A percentile compares a stretch with the other conserved stretches of the same genome.
phyloP scores from a whole-genome alignment of 2,329 filamentous ascomycete species.

The Apiospora phragmitis region DNA sequence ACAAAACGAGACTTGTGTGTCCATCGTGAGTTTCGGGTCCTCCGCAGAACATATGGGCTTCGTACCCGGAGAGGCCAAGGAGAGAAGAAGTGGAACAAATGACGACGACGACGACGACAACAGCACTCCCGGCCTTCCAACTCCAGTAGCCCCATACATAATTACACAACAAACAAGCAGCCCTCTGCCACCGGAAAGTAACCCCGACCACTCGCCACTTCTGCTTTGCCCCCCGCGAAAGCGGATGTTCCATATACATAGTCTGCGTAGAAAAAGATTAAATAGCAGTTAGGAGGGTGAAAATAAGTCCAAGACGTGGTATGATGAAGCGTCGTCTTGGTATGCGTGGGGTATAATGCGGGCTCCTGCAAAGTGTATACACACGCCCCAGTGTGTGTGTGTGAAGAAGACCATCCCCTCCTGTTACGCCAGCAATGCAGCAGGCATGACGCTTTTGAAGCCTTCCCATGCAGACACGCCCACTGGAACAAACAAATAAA shows the following conservation, averaged over 20 bases:
- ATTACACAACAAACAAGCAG: not conserved
- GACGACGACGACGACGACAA: not conserved
- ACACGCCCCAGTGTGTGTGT: not conserved
- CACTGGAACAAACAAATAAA: not conserved
- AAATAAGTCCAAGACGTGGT: not conserved
- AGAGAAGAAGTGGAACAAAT: not conserved
- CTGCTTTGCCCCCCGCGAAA: not conserved
- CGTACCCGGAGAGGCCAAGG: not conserved
- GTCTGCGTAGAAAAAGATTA: not conserved
- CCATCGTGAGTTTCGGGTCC: not conserved
- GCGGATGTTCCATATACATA: not conserved
- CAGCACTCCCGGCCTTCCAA: not conserved
- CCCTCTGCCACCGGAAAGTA: not conserved
- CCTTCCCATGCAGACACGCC: not conserved
- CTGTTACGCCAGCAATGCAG: not conserved
- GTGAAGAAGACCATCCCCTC: not conserved
- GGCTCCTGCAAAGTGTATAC: not conserved
- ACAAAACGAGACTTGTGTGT: conserved; percentile 3
- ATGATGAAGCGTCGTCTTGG: not conserved
- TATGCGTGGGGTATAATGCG: not conserved
- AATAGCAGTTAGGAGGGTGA: not conserved
- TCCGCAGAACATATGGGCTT: not conserved
- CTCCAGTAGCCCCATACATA: not conserved
- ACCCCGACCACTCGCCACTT: not conserved
- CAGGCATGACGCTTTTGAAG: not conserved